Conservation (phyloP, 1,139 yeast species). For the Diutina pseudorugosa region DNA sequence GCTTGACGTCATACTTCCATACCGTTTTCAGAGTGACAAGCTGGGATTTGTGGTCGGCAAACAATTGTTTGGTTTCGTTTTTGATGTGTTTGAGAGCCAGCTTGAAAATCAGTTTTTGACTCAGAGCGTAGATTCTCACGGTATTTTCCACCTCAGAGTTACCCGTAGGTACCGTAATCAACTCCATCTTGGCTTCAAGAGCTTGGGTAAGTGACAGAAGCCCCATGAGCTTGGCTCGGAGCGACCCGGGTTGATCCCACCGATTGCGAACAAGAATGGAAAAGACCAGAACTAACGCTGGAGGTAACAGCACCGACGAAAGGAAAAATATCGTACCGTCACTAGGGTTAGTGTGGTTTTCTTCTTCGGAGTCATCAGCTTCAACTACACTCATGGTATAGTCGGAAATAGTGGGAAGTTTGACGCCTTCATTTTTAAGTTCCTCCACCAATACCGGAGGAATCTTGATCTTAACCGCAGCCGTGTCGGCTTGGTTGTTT, state of each 20-base stretch:
- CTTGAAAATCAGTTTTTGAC: slow-evolving; percentile 38
- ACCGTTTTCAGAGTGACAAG: slow-evolving; percentile 42
- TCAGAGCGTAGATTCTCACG: slow-evolving; percentile 11
- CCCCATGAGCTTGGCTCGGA: neutral
- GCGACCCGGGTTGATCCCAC: slow-evolving; percentile 22
- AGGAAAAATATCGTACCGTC: slow-evolving; percentile 33
- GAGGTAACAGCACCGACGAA: slow-evolving; percentile 28
- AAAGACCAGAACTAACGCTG: slow-evolving; percentile 36
- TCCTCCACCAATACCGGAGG: slow-evolving; percentile 23
- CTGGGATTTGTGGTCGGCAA: slow-evolving; percentile 29
- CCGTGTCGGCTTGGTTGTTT: slow-evolving; percentile 47
- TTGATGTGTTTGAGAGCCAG: slow-evolving; percentile 35
- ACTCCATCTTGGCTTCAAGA: slow-evolving; percentile 30
- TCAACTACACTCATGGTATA: slow-evolving; percentile 30
- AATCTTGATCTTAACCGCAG: slow-evolving; percentile 42
- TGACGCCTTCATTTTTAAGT: slow-evolving; percentile 26
- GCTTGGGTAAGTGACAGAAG: slow-evolving; percentile 27
- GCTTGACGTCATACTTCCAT: slow-evolving; percentile 40
- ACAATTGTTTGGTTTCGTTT: slow-evolving; percentile 35
- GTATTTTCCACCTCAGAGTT: slow-evolving; percentile 12
- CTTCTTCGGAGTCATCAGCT: slow-evolving; percentile 6
- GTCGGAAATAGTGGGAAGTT: slow-evolving; percentile 34
- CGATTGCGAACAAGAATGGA: slow-evolving; percentile 34
- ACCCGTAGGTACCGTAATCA: slow-evolving; percentile 13
- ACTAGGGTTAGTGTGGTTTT: neutral